phyloP scores from a whole-genome alignment of 2,329 filamentous ascomycete species.

The Teratosphaeria nubilosa region DNA sequence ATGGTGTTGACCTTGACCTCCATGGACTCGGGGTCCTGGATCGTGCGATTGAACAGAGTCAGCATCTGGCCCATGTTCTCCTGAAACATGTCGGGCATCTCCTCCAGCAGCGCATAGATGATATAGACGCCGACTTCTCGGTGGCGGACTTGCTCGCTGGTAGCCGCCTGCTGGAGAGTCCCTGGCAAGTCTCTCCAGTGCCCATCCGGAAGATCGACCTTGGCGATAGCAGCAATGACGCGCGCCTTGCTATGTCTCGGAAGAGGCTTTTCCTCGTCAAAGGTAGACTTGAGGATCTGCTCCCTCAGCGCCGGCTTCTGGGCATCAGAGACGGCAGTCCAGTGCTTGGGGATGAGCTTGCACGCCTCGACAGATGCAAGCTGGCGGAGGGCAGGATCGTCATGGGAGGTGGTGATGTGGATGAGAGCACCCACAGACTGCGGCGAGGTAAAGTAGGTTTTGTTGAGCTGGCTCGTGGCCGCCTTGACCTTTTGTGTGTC shows the following conservation, averaged over 20 bases:
- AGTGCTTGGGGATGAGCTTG: constrained; percentile 75
- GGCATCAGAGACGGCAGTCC: constrained; percentile 60
- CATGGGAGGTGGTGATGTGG: constrained; percentile 75
- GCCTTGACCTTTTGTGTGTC: constrained; percentile 70
- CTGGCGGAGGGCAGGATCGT: constrained; percentile 64
- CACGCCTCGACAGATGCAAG: constrained; percentile 83
- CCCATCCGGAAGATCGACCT: constrained; percentile 75
- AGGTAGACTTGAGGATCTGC: constrained; percentile 71
- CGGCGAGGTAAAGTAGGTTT: constrained; percentile 82
- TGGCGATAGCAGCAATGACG: constrained; percentile 77
- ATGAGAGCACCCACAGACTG: constrained; percentile 77
- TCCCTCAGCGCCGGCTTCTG: constrained; percentile 74
- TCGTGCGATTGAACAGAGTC: constrained; percentile 72
- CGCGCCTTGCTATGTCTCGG: constrained; percentile 81
- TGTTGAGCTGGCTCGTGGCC: constrained; percentile 80
- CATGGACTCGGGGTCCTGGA: constrained; percentile 79
- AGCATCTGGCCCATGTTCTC: constrained; percentile 74
- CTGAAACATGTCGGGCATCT: constrained; percentile 72
- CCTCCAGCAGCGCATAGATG: constrained; percentile 83
- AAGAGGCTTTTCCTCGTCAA: constrained; percentile 66
- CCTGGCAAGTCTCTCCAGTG: constrained; percentile 76
- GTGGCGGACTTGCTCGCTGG: constrained; percentile 62
- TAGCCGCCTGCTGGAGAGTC: constrained; percentile 68
- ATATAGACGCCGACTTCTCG: constrained; percentile 90
- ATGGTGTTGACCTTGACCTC: constrained; percentile 94